Evolutionary conservation across 345 rosid species (phyloP), one percentile per base, ranked within the genome.

Genomic region (Geranium brycei): DNA sequence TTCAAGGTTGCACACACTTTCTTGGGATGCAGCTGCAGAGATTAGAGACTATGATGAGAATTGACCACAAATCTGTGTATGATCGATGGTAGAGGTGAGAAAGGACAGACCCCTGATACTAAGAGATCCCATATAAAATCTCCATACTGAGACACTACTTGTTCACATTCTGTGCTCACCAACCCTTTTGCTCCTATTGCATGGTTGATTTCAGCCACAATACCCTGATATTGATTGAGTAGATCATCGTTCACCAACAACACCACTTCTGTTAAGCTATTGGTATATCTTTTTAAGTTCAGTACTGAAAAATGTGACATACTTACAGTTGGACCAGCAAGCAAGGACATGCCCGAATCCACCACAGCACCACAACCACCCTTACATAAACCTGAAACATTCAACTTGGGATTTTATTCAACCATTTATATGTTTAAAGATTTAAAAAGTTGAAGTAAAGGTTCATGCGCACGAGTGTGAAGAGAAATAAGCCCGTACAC

Each of bases 341-440:
- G 79, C 69, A 87, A 78, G 71, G 90, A 85, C 63, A 87, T 87
- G 68, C 95, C 97, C 0, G 95, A 83, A 75, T 87, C 95, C 73
- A 85, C 80, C 62, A 87, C 81, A 59, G 86, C 91, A 65, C 80
- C 87, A 65, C 97, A 90, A 8, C 91, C 85, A 30, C 66, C 70
- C 16, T 53, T 69, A 61, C 95, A 90, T 51, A 79, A 75, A 60
- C 85, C 96, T 79, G 76, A 12, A 32, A 63, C 61, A 35, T 11
- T 47, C 53, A 8, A 6, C 53, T 11, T 47, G 13, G 53, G 13
- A 47, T 47, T 8, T 11, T 47, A n/a, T n/a, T n/a, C n/a, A n/a
- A n/a, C n/a, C n/a, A n/a, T n/a, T n/a, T n/a, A n/a, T n/a, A n/a
- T n/a, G n/a, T n/a, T n/a, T n/a, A n/a, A n/a, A n/a, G n/a, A n/a